A percentile compares a stretch with the other conserved stretches of the same genome.
Conservation (phyloP, 306 rosid species). For the Prosopis cineraria region DNA sequence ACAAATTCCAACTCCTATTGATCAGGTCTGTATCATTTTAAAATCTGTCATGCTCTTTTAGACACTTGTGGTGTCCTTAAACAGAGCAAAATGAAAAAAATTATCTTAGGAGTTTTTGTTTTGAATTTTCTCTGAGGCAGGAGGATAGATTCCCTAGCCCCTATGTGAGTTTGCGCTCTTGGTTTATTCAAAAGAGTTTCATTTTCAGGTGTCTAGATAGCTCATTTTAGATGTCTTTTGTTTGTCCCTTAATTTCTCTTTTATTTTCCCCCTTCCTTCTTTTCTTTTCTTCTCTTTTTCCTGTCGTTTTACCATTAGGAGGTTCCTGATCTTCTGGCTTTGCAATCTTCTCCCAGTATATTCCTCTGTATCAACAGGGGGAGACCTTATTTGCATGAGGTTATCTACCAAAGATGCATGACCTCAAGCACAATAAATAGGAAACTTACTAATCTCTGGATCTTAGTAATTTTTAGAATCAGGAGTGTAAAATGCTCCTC, state of each 20-base stretch:
- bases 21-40: not conserved
- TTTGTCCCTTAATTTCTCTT: not conserved
- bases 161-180: not conserved
- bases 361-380: not conserved
- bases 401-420: not conserved
- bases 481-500: not conserved
- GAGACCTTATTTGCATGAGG: not conserved
- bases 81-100: not conserved
- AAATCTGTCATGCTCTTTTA: not conserved
- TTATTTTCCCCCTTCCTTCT: too few species aligned
- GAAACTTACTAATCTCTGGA: slow-evolving; percentile 4
- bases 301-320: not conserved
- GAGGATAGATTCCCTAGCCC: not conserved
- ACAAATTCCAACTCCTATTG: not conserved
- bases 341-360: not conserved
- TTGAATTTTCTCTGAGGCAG: not conserved
- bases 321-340: not conserved
- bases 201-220: not conserved
- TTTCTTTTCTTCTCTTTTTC: too few species aligned
- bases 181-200: not conserved
- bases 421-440: not conserved
- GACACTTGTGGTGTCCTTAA: not conserved
- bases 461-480: not conserved
- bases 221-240: not conserved
- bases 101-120: not conserved